These are phyloP conservation scores for Yueomyces sinensis DNA, from an alignment of 805 yeast genomes.

Conservation along the genomic window DNA sequence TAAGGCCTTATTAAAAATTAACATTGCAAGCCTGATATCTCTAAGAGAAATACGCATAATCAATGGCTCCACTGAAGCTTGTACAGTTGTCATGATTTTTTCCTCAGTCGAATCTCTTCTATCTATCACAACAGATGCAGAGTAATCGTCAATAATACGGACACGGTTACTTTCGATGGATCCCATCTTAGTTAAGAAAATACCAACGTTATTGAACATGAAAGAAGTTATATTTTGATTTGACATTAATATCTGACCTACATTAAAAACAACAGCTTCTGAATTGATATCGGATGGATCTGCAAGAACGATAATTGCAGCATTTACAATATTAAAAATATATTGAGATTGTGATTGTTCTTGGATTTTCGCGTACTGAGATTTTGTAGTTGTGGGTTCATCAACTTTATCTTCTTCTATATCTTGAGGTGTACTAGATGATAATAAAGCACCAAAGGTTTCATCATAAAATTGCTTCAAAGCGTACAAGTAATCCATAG, in stretches of 20 bases:
- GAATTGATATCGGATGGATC: constrained; percentile 57
- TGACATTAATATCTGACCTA: constrained; percentile 62
- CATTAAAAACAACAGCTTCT: constrained; percentile 83
- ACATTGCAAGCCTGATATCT: constrained; percentile 71
- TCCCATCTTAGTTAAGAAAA: constrained; percentile 74
- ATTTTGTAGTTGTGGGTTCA: background rate
- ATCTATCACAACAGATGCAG: constrained; percentile 63
- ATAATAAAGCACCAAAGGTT: constrained; percentile 2
- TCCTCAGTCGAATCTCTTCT: constrained; percentile 48
- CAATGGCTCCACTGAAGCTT: constrained; percentile 66
- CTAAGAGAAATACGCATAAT: constrained; percentile 71
- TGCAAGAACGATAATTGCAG: constrained; percentile 69
- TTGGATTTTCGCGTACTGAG: no score
- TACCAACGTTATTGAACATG: constrained; percentile 67
- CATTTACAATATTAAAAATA: constrained; percentile 58
- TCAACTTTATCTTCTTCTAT: background rate
- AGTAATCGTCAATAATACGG: constrained; percentile 80
- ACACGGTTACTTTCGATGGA: constrained; percentile 45
- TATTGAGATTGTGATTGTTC: constrained; percentile 27
- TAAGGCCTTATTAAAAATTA: constrained; percentile 61
- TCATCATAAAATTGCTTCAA: constrained; percentile 46
- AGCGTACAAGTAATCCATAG: constrained; percentile 76
- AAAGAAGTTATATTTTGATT: constrained; percentile 55
- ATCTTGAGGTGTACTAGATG: background rate
- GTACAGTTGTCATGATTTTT: constrained; percentile 47